Evolutionary conservation across 306 rosid genomes (phyloP).

Genomic region (Ammopiptanthus mongolicus): DNA sequence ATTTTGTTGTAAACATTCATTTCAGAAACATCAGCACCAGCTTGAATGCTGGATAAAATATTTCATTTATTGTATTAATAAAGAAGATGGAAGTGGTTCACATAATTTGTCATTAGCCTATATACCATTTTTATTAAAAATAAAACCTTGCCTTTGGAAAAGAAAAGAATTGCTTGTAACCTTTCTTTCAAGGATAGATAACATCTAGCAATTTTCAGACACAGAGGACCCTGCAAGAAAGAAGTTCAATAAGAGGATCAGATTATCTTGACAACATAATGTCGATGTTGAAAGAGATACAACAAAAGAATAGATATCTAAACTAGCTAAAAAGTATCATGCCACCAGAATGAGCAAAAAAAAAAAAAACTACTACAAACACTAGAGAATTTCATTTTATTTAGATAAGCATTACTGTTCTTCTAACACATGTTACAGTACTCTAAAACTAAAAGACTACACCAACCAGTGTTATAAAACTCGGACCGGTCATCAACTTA

Average conservation of each 20-base stretch:
- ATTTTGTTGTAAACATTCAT: neutral
- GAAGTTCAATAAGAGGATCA: conserved; percentile 9
- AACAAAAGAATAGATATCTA: neutral
- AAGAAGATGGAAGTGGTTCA: neutral
- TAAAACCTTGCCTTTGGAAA: conserved; percentile 52
- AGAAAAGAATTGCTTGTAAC: conserved; percentile 56
- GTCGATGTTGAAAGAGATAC: neutral
- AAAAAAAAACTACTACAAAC: neutral
- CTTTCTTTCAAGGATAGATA: conserved; percentile 51
- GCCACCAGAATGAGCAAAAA: neutral
- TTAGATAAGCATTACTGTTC: neutral
- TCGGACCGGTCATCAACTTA: too few relatives aligned
- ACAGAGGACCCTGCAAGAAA: conserved; percentile 52
- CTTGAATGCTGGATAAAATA: neutral
- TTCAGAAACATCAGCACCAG: neutral
- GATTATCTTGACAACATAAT: neutral
- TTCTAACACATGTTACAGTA: neutral
- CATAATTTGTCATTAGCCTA: neutral
- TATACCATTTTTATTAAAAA: neutral
- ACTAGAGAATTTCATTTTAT: neutral
- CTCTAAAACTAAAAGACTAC: neutral
- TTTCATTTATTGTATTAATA: neutral
- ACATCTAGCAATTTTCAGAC: conserved; percentile 69
- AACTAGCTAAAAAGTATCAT: neutral
- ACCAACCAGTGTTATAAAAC: too few relatives aligned